A percentile compares a stretch with the other conserved stretches of the same genome.
These are phyloP conservation scores for Dinochytrium kinnereticum DNA, from an alignment of 371 early-diverging fungal genomes.

Conservation along the genomic window DNA sequence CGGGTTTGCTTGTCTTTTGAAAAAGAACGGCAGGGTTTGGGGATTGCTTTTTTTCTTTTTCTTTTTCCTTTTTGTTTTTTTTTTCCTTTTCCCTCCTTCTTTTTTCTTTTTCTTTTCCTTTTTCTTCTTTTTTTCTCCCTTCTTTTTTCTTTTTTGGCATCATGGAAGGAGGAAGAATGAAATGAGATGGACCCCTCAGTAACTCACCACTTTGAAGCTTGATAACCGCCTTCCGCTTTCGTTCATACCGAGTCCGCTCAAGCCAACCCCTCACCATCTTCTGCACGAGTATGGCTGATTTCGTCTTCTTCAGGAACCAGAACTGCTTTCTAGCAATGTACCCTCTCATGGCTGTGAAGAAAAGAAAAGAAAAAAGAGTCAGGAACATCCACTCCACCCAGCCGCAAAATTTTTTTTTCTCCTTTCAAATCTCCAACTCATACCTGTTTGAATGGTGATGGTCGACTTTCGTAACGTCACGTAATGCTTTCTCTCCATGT, in stretches of 20 bases:
- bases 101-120: too few relatives aligned
- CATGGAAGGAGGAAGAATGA: too few relatives aligned
- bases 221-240: conserved; percentile 24
- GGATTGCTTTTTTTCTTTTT: too few relatives aligned
- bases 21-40: too few relatives aligned
- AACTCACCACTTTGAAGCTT: conserved; percentile 45
- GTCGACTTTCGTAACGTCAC: conserved; percentile 59
- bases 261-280: not conserved
- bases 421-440: conserved; percentile 21
- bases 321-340: conserved; percentile 63
- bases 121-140: too few relatives aligned
- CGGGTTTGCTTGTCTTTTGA: too few relatives aligned
- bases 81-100: too few relatives aligned
- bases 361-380: not conserved
- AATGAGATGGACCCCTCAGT: too few relatives aligned
- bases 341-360: conserved; percentile 71
- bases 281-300: conserved; percentile 59
- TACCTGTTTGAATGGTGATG: conserved; percentile 41
- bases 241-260: not conserved
- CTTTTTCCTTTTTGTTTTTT: too few relatives aligned
- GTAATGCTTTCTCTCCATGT: conserved; percentile 72
- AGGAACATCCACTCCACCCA: conserved; percentile 56
- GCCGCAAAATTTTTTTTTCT: conserved; percentile 59
- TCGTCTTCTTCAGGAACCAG: conserved; percentile 63
- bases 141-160: too few relatives aligned